Evolutionary conservation across 108 stramenopile species (phyloP), one percentile per base, ranked within the genome.

Genomic region (Schizochytrium sp.): DNA sequence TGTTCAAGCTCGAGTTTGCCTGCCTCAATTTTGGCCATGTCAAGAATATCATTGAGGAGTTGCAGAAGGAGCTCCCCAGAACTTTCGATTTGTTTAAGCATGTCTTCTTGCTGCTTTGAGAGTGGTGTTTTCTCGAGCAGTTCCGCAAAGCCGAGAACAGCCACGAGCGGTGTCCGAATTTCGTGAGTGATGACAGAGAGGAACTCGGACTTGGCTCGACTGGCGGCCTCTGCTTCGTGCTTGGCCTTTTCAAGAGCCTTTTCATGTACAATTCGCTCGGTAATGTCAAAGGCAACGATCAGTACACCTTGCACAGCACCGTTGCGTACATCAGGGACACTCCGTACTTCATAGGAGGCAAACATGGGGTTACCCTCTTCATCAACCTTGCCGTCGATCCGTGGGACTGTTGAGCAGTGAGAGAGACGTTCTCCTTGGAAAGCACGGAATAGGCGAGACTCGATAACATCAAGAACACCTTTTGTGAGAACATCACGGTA

Each of bases 121-220:
- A 91, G 90, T 10, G 38, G 10, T 1, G 72, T 89, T 44, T 93
- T 91, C 73, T 73, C 41, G 38, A 92, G 72, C 19, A 93, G 94
- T 59, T 95, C 94, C 42, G 92, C 88, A 72, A 93, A 94, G 41
- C 95, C 95, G 2, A 92, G 89, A 44, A 96, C 92, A 87, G 94
- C 94, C 91, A 95, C 93, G 88, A 96, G 72, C 13, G 95, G 95
- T 45, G 94, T 94, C 17, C 94, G 92, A 69, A 94, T 93, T 61
- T 94, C 94, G 57, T 94, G 93, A 2, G 87, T 89, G 92, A 94
- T 93, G 91, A 88, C 89, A 59, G 93, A 91, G 17, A 94, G 45
- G 88, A 94, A 94, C 46, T 88, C 61, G 13, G 88, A 88, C 89
- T 94, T 94, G 89, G 83, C 88, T 12, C 46, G 28, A 72, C 87